phyloP scores from a whole-genome alignment of 2,329 filamentous ascomycete genomes.

The Penicillium griseofulvum region DNA sequence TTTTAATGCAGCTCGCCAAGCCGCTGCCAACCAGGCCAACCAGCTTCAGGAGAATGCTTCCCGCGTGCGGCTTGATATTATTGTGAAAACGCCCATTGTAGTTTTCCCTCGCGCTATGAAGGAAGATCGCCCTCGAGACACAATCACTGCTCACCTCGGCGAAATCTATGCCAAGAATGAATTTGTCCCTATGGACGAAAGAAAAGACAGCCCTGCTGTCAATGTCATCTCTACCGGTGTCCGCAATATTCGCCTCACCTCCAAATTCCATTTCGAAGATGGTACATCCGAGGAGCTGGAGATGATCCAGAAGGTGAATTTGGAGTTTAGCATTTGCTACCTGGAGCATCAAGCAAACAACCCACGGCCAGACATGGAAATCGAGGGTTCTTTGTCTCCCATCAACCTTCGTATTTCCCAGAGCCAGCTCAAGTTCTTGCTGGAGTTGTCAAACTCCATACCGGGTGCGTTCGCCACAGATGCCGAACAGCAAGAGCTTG shows the following conservation, averaged over 20 bases:
- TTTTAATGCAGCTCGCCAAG: constrained; percentile 94
- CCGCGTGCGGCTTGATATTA: constrained; percentile 89
- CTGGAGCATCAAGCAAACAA: constrained; percentile 75
- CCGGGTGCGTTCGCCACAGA: constrained; percentile 82
- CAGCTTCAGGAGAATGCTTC: constrained; percentile 88
- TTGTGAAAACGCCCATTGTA: constrained; percentile 92
- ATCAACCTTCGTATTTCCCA: constrained; percentile 88
- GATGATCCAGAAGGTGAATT: constrained; percentile 94
- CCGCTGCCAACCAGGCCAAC: constrained; percentile 87
- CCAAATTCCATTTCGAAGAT: constrained; percentile 76
- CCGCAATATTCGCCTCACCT: constrained; percentile 85
- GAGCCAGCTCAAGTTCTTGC: constrained; percentile 82
- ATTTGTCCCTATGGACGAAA: constrained; percentile 81
- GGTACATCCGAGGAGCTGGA: constrained; percentile 79
- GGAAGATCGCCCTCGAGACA: constrained; percentile 70
- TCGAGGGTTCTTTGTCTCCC: constrained; percentile 88
- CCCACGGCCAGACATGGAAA: constrained; percentile 84
- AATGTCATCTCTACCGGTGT: constrained; percentile 92
- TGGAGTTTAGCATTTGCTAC: constrained; percentile 89
- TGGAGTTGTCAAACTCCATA: constrained; percentile 83
- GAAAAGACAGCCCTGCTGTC: constrained; percentile 67
- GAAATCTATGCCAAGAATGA: constrained; percentile 97
- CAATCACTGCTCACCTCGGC: constrained; percentile 87
- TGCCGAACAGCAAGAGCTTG: constrained; percentile 66
- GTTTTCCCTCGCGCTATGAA: constrained; percentile 81